Evolutionary conservation across 2,329 filamentous ascomycete genomes (phyloP).

Genomic region (Trichophyton equinum): DNA sequence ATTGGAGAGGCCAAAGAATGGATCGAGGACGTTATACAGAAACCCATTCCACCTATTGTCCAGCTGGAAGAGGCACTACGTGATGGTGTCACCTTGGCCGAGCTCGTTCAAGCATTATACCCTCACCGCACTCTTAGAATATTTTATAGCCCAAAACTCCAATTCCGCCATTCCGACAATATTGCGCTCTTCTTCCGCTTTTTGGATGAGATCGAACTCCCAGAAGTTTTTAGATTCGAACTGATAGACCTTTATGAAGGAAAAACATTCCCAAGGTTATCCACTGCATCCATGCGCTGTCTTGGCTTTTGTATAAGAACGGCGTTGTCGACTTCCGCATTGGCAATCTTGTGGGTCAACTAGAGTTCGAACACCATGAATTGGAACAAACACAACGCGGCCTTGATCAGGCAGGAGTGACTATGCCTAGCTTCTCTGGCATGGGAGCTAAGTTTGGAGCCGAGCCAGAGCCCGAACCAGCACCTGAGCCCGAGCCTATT

Average conservation of each 20-base stretch:
- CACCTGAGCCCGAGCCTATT: constrained; percentile 55
- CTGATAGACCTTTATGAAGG: constrained; percentile 97
- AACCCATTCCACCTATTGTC: constrained; percentile 78
- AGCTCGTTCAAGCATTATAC: constrained; percentile 81
- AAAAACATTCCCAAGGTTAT: constrained; percentile 99
- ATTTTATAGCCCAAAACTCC: constrained; percentile 71
- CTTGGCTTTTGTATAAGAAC: constrained; percentile 92
- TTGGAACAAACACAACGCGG: constrained; percentile 95
- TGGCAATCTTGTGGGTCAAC: constrained; percentile 87
- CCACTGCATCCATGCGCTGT: constrained; percentile 93
- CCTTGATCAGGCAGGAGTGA: constrained; percentile 84
- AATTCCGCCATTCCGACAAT: constrained; percentile 94
- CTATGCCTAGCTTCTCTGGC: constrained; percentile 94
- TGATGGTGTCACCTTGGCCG: constrained; percentile 86
- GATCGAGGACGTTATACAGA: constrained; percentile 86
- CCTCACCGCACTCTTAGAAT: constrained; percentile 66
- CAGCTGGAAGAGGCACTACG: constrained; percentile 84
- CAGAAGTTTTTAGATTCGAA: constrained; percentile 93
- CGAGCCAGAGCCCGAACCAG: constrained; percentile 58
- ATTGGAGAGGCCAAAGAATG: constrained; percentile 98
- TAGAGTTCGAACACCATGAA: constrained; percentile 96
- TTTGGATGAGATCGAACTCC: constrained; percentile 78
- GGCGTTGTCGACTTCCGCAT: constrained; percentile 93
- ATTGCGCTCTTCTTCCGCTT: constrained; percentile 94
- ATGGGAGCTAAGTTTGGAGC: constrained; percentile 94